phyloP scores from a whole-genome alignment of 805 yeast genomes.

The Ogataea nonfermentans region DNA sequence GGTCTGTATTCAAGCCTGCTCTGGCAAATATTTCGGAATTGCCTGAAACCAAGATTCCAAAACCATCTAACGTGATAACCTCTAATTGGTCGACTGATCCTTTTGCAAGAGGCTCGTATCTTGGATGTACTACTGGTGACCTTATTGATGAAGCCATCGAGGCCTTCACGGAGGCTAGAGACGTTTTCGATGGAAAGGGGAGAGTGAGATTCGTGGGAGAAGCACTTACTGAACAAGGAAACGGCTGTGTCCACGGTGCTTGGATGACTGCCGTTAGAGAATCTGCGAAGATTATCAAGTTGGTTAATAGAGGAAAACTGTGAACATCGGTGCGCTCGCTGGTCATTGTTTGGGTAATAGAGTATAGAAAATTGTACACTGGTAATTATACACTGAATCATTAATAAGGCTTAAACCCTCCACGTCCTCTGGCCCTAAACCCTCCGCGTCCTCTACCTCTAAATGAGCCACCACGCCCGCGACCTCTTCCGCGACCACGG shows the following conservation, averaged over 20 bases:
- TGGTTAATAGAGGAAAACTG: constrained; percentile 26
- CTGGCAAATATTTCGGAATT: constrained; percentile 33
- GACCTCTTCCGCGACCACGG: constrained; percentile 44
- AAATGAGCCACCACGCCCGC: constrained; percentile 26
- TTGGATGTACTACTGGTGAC: constrained; percentile 33
- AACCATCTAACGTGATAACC: constrained; percentile 26
- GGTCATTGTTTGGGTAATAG: neutral
- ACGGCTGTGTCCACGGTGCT: constrained; percentile 62
- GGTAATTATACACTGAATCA: neutral
- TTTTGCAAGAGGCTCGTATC: constrained; percentile 47
- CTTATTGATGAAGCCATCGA: constrained; percentile 32
- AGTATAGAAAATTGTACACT: constrained; percentile 7
- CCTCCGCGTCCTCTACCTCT: constrained; percentile 21
- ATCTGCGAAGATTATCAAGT: constrained; percentile 32
- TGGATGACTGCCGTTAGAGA: constrained; percentile 50
- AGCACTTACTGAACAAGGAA: constrained; percentile 49
- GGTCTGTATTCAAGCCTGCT: constrained; percentile 46
- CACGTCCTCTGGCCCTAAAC: constrained; percentile 28
- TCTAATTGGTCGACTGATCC: constrained; percentile 55
- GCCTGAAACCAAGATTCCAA: constrained; percentile 20
- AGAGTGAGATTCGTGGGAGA: constrained; percentile 57
- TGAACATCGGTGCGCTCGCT: constrained; percentile 9
- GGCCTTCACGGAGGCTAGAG: constrained; percentile 39
- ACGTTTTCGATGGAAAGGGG: constrained; percentile 38
- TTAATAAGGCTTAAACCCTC: constrained; percentile 32